A percentile compares a stretch with the other conserved stretches of the same genome.
phyloP scores from a whole-genome alignment of 176 grass and related monocot genomes.

The Otatea glauca region DNA sequence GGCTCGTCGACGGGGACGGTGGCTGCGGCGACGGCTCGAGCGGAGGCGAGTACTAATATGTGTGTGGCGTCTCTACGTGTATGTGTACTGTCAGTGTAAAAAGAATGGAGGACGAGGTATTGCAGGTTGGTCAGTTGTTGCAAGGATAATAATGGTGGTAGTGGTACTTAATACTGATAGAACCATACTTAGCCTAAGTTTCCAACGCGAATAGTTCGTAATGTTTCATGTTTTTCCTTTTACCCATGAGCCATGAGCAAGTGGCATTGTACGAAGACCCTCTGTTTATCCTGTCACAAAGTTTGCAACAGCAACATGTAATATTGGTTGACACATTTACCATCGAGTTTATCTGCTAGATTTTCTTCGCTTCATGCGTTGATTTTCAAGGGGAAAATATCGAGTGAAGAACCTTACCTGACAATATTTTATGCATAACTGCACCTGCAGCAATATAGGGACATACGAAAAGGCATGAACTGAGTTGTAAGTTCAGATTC shows the following conservation, averaged over 20 bases:
- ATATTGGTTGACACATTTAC: slow-evolving; percentile 6
- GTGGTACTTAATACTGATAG: background rate
- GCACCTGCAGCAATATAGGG: background rate
- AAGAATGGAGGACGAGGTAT: slow-evolving; percentile 12
- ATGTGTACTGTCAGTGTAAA: slow-evolving; percentile 30
- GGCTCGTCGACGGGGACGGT: slow-evolving; percentile 54
- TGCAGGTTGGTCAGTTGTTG: slow-evolving; percentile 24
- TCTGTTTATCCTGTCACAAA: slow-evolving; percentile 32
- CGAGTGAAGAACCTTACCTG: background rate
- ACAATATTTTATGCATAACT: background rate
- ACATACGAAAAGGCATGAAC: background rate
- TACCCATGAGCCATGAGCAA: slow-evolving; percentile 41
- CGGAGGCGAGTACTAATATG: slow-evolving; percentile 40
- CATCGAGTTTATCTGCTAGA: background rate
- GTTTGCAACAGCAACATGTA: slow-evolving; percentile 36
- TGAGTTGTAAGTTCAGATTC: background rate
- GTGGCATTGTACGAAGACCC: slow-evolving; percentile 17
- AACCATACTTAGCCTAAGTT: slow-evolving; percentile 13
- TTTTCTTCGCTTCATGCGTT: background rate
- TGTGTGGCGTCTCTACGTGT: background rate
- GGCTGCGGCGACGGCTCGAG: slow-evolving; percentile 38
- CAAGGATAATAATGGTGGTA: slow-evolving; percentile 6
- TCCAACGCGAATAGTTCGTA: slow-evolving; percentile 13
- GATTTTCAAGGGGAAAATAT: background rate
- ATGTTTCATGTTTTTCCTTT: slow-evolving; percentile 36